These are phyloP conservation scores for Monosporascus sp. DNA, from an alignment of 2,329 filamentous ascomycete genomes.

Conservation along the genomic window DNA sequence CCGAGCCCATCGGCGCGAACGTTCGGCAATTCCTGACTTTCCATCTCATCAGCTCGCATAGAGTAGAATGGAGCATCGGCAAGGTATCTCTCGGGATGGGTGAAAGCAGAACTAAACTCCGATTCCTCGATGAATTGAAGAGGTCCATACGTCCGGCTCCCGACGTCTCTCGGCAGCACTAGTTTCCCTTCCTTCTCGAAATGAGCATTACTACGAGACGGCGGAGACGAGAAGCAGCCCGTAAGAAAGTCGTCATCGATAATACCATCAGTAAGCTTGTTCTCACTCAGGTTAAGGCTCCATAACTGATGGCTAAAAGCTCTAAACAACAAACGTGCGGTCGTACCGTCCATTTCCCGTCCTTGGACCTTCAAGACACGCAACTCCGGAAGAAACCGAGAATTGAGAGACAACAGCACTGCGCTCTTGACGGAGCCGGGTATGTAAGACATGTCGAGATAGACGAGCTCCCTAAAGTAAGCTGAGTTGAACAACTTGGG, in stretches of 20 bases:
- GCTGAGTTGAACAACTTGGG: constrained; percentile 31
- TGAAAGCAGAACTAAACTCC: constrained; percentile 35
- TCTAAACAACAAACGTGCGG: constrained; percentile 28
- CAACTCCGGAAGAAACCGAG: constrained; percentile 36
- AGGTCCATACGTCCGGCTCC: constrained; percentile 31
- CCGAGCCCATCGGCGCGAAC: constrained; percentile 31
- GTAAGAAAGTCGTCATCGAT: constrained; percentile 27
- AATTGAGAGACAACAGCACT: constrained; percentile 26
- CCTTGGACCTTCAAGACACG: constrained; percentile 46
- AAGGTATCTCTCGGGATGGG: constrained; percentile 41
- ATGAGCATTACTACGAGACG: constrained; percentile 30
- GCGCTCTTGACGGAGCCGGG: constrained; percentile 38
- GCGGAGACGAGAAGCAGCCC: constrained; percentile 26
- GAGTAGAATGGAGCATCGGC: constrained; percentile 42
- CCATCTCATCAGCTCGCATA: constrained; percentile 11
- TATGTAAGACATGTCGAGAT: constrained; percentile 47
- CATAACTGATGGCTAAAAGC: constrained; percentile 38
- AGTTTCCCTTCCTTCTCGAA: constrained; percentile 43
- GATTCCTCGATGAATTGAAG: constrained; percentile 45
- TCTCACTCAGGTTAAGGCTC: constrained; percentile 51
- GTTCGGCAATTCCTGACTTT: constrained; percentile 20
- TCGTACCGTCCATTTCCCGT: constrained; percentile 39
- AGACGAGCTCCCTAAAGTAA: constrained; percentile 38
- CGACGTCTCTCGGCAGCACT: constrained; percentile 18
- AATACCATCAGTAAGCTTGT: constrained; percentile 43